These are phyloP conservation scores for Trichoderma harzianum DNA, from an alignment of 2,329 filamentous ascomycete genomes.

Conservation along the genomic window DNA sequence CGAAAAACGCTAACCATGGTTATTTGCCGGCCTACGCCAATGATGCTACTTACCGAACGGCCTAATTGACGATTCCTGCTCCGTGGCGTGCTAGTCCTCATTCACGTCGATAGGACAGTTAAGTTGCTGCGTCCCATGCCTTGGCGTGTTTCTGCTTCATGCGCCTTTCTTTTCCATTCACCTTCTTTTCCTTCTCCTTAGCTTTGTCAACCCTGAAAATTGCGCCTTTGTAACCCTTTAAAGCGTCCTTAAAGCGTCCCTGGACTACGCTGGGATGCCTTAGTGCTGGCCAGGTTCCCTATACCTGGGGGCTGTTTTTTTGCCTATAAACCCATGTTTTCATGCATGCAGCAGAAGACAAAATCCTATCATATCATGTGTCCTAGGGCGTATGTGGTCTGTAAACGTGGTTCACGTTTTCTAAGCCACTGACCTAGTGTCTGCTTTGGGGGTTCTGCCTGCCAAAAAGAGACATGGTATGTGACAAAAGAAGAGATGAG, in stretches of 20 bases:
- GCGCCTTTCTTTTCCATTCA: background rate
- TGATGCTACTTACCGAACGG: background rate
- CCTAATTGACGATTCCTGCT: background rate
- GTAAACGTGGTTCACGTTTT: background rate
- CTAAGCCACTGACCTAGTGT: background rate
- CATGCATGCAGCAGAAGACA: background rate
- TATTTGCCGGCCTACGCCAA: background rate
- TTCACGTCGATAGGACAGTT: background rate
- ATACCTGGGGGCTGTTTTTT: background rate
- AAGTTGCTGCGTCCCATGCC: background rate
- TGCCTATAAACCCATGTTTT: background rate
- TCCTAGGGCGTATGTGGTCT: background rate
- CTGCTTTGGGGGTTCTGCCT: background rate
- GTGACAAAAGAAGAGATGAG: background rate
- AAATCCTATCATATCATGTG: background rate
- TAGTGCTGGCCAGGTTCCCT: background rate
- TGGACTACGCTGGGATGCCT: background rate
- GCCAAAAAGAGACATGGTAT: background rate
- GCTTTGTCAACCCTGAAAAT: background rate
- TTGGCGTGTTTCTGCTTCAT: background rate
- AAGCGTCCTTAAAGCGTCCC: background rate
- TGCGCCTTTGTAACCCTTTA: background rate
- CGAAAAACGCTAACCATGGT: conserved; percentile 7
- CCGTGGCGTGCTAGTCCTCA: background rate
- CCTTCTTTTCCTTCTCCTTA: background rate